Evolutionary conservation across 306 rosid genomes (phyloP).

Genomic region (Sicyos edulis): DNA sequence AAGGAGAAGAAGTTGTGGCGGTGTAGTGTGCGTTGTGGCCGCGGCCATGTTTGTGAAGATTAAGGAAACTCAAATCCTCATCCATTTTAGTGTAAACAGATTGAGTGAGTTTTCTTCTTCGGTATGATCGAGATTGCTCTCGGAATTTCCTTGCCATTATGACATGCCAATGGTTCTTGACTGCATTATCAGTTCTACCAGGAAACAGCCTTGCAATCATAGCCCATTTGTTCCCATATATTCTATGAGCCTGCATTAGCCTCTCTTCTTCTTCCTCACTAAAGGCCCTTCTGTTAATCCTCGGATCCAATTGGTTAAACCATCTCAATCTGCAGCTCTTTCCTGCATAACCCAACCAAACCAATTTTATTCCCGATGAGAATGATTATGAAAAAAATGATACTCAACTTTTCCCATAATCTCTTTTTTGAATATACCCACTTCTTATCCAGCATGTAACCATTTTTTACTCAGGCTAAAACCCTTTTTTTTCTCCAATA

Average conservation of each 20-base stretch:
- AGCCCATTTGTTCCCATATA: slow-evolving; percentile 95
- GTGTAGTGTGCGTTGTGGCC: slow-evolving; percentile 5
- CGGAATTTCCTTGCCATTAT: slow-evolving; percentile 92
- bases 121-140: slow-evolving; percentile 81
- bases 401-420: too few species aligned
- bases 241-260: slow-evolving; percentile 88
- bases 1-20: slow-evolving; percentile 28
- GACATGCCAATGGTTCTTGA: slow-evolving; percentile 99
- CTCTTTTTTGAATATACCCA: too few species aligned
- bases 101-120: slow-evolving; percentile 73
- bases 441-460: too few species aligned
- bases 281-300: slow-evolving; percentile 85
- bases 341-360: slow-evolving; percentile 41
- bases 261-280: slow-evolving; percentile 90
- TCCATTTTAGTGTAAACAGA: slow-evolving; percentile 56
- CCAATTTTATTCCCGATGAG: neutral
- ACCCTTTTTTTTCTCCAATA: too few species aligned
- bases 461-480: too few species aligned
- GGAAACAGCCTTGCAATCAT: slow-evolving; percentile 98
- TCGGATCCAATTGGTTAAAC: slow-evolving; percentile 97
- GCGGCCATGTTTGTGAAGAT: slow-evolving; percentile 22
- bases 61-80: slow-evolving; percentile 35
- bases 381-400: too few species aligned
- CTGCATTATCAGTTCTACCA: slow-evolving; percentile 94
- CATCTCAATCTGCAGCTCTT: slow-evolving; percentile 94